Base-by-base conservation (phyloP, 2,329 filamentous ascomycete species). In the Apiospora phragmitis region DNA sequence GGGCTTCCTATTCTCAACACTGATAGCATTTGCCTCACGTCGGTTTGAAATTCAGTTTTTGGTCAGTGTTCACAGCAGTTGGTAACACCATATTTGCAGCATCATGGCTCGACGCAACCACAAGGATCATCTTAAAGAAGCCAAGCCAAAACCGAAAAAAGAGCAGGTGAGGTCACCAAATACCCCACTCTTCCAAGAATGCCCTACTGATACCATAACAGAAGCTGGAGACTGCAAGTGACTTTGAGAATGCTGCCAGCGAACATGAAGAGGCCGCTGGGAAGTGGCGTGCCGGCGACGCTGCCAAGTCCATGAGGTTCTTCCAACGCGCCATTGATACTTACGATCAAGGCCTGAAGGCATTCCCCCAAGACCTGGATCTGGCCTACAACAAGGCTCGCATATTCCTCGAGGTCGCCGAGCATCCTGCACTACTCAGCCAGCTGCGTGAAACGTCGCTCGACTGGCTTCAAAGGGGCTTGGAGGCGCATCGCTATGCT, bases 311-410 rank as follows among this genome's bases (percentile, higher is more conserved):
- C 0, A 75, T 82, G 68, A 77, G 83, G 65, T 89, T 89, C 74
- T 90, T 89, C 77, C 85, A 89, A 73, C 84, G 90, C 72, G 92
- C 92, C 16, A 86, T 93, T 68, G 87, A 92, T 68, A 85, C 86
- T 62, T 94, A 94, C 76, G 87, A 90, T 72, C 85, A 88, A 69
- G 92, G 90, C 16, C 77, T 94, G 42, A 81, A 82, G 67, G 88
- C 84, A 71, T 90, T 89, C 77, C 90, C 91, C 1, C 77, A 78
- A 12, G 90, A 86, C 26, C 91, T 93, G 80, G 92, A 94, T 80
- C 84, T 94, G 45, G 91, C 91, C 14, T 94, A 94, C 79, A 94
- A 94, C 79, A 93, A 92, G 88, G 91, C 92, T 35, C 86, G 91
- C 72, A 85, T 93, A 42, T 87, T 93, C 78, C 90, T 92, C 76